Evolutionary conservation across 257 asterid species (phyloP), one percentile per base, ranked within the genome.

Genomic region (Linderniella brevidens): DNA sequence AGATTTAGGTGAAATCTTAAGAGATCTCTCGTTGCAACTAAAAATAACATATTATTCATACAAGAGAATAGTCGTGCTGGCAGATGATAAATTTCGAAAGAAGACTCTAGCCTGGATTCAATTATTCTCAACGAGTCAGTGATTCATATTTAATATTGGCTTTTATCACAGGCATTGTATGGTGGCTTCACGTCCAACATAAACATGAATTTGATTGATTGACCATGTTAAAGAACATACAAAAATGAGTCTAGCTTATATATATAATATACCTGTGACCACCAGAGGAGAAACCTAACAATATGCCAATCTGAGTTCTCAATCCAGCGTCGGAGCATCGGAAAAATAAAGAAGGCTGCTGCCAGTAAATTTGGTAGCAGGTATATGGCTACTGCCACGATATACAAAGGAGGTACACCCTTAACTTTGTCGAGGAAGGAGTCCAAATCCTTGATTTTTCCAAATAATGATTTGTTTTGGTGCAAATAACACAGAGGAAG

Each of bases 271-370:
- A 88, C 98, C 96, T 88, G 98, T 50, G 98, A 78, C 98, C 98
- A 90, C 98, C 98, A 90, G 8, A 90, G 79, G 64, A 90, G 79
- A 57, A 90, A 71, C 68, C 98, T 69, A 18, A 81, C 59, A 68
- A 81, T 72, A 64, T 69, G 82, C 94, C 94, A 84, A 62, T 90
- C 92, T 12, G 98, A 90, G 54, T 69, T 90, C 80, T 90, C 98
- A 57, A 90, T 90, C 78, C 84, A 81, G 41, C 98, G 86, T 5
- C 96, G 76, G 47, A 90, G 71, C 98, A 84, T 80, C 13, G 98
- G 98, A 55, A 90, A 90, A 46, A 85, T 55, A 63, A 90, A 90
- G 32, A 90, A 63, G 59, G 55, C 61, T 47, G 80, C 78, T 17
- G 80, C 74, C 69, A 90, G 71, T 61, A 69, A 37, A 72, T 90